A percentile compares a stretch with the other conserved stretches of the same genome.
These are phyloP conservation scores for Penicillium lagena DNA, from an alignment of 495 filamentous ascomycete species.

Conservation along the genomic window DNA sequence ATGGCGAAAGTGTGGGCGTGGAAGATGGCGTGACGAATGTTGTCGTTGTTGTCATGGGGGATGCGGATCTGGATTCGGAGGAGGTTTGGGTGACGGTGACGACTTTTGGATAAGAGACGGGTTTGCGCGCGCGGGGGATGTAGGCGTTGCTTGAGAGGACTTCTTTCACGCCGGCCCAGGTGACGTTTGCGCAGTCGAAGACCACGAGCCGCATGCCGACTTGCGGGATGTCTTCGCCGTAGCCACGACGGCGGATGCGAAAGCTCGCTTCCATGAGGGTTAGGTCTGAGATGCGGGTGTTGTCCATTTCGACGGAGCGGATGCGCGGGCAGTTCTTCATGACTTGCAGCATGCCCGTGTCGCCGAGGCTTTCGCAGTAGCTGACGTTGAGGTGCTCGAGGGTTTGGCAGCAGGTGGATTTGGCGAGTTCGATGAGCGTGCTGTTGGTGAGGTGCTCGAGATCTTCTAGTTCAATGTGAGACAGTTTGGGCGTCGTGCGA, in stretches of 20 bases:
- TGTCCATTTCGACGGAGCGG: slow-evolving; percentile 78
- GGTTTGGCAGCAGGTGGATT: slow-evolving; percentile 59
- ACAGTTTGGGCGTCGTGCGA: slow-evolving; percentile 65
- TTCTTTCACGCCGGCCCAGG: slow-evolving; percentile 88
- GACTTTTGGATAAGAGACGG: slow-evolving; percentile 6
- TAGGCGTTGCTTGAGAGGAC: slow-evolving; percentile 79
- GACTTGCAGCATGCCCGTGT: slow-evolving; percentile 77
- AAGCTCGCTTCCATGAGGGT: slow-evolving; percentile 80
- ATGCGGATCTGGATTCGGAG: slow-evolving; percentile 14
- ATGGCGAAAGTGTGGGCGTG: slow-evolving; percentile 22
- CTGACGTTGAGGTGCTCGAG: slow-evolving; percentile 82
- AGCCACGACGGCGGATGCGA: slow-evolving; percentile 62
- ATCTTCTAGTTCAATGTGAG: slow-evolving; percentile 88
- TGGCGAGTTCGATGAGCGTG: slow-evolving; percentile 64
- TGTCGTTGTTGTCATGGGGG: slow-evolving; percentile 19
- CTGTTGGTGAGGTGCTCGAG: slow-evolving; percentile 69
- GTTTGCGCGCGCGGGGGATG: slow-evolving; percentile 36
- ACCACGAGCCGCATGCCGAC: slow-evolving; percentile 72
- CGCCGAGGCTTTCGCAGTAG: slow-evolving; percentile 81
- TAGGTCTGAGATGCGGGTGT: slow-evolving; percentile 83
- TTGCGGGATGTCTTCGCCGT: slow-evolving; percentile 42
- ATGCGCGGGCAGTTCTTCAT: slow-evolving; percentile 68
- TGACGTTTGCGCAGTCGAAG: slow-evolving; percentile 85
- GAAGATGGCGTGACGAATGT: slow-evolving; percentile 25
- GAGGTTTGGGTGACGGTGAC: slow-evolving; percentile 23